Conservation (phyloP, 2,329 filamentous ascomycete species). For the Stylonectria norvegica region DNA sequence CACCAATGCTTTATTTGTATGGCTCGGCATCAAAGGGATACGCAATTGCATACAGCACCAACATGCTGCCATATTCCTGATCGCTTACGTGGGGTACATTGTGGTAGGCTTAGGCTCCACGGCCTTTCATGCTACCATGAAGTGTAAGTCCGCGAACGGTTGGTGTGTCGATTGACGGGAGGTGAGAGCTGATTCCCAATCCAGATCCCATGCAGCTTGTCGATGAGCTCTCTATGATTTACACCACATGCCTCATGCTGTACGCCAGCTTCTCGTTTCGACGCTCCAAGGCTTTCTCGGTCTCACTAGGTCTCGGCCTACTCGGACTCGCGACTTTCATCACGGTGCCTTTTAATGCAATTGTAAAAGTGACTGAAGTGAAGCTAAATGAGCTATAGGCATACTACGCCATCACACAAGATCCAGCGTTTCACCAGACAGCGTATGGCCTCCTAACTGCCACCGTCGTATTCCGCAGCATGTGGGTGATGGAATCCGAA, state of each 20-base stretch:
- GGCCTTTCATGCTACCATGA: constrained; percentile 55
- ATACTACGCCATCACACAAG: constrained; percentile 74
- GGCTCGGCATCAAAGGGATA: constrained; percentile 72
- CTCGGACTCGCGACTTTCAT: constrained; percentile 61
- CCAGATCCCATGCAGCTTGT: constrained; percentile 59
- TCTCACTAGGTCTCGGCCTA: constrained; percentile 55
- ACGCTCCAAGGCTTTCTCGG: constrained; percentile 47
- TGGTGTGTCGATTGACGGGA: constrained; percentile 4
- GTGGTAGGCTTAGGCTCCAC: constrained; percentile 54
- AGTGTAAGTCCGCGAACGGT: constrained; percentile 45
- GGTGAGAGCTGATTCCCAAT: too few relatives aligned
- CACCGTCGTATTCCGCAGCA: constrained; percentile 66
- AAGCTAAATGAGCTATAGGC: constrained; percentile 26
- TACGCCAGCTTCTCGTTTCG: constrained; percentile 72
- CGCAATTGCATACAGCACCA: constrained; percentile 66
- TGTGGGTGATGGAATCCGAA: constrained; percentile 66
- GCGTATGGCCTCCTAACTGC: constrained; percentile 71
- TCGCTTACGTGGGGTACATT: constrained; percentile 56
- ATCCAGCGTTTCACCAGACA: constrained; percentile 79
- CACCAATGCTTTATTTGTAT: constrained; percentile 80
- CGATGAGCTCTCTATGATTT: constrained; percentile 59
- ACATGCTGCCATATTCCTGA: constrained; percentile 72
- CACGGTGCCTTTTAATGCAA: constrained; percentile 55
- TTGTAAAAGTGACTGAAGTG: background rate
- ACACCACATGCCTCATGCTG: constrained; percentile 55